Evolutionary conservation across 2,329 filamentous ascomycete genomes (phyloP), one percentile per base, ranked within the genome.

Genomic region (Arthrobotrys megalospora): DNA sequence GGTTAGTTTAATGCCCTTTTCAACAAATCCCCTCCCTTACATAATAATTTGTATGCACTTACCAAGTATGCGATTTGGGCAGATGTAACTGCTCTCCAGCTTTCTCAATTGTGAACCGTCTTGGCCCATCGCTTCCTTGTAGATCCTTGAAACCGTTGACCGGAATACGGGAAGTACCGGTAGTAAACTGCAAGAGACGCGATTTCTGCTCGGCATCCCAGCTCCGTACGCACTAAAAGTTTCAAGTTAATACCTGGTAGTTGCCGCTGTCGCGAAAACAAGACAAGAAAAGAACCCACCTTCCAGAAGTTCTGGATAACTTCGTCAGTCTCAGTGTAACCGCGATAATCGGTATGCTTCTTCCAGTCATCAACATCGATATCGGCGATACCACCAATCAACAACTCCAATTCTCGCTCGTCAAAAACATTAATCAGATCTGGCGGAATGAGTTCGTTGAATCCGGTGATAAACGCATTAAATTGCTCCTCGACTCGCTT

Each of bases 291-390:
- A 21, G 47, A n/a, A 79, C 84, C 81, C 76, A 89, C 88, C 87
- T 97, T 94, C 96, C 96, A 99, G 89, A 99, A 99, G 87, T 96
- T 94, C 85, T 96, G 93, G 81, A 99, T 96, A 28, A 99, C 96
- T 83, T 97, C 93, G 82, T 99, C 96, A 72, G 91, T 94, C 86
- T 99, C 96, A 8, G 96, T 97, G 88, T 99, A 99, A 68, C 96
- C 96, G 82, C 96, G 92, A 85, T 99, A 99, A 84, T 99, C 96
- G 55, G 96, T 99, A 86, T 99, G 96, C 88, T 99, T 99, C 91
- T 99, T 98, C 96, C 96, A 99, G 85, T 99, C 96, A 78, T 99
- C 96, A 14, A 99, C 95, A 83, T 99, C 96, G 81, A 99, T 99
- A 85, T 99, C 96, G n/a, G 96, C 96, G 82, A 99, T 99, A 88